Evolutionary conservation across 306 rosid species (phyloP).

Genomic region (Abrus precatorius): DNA sequence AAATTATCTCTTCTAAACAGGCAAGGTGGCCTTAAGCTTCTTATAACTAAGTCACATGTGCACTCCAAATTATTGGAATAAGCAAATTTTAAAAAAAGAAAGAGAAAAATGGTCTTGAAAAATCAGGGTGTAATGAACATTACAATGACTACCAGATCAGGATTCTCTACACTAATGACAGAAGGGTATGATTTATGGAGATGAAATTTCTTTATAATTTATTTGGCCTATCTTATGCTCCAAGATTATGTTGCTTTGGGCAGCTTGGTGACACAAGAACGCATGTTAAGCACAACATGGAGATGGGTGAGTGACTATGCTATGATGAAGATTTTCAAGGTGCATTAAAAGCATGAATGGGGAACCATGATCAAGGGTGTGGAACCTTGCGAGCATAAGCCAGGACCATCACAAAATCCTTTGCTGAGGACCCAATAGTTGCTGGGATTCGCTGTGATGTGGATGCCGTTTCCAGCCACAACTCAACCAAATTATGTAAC

Average conservation of each 20-base stretch:
- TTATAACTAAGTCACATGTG: conserved; percentile 41
- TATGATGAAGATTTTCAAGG: conserved; percentile 25
- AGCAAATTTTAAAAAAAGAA: background rate
- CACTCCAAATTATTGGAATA: conserved; percentile 45
- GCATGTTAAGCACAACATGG: conserved; percentile 18
- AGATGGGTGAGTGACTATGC: background rate
- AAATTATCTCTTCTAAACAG: conserved; percentile 45
- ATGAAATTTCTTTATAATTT: conserved; percentile 30
- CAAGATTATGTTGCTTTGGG: background rate
- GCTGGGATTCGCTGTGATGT: conserved; percentile 68
- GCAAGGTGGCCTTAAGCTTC: conserved; percentile 31
- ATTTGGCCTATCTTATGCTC: conserved; percentile 44
- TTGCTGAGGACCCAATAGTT: conserved; percentile 84
- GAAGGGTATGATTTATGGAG: conserved; percentile 26
- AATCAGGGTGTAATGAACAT: conserved; percentile 43
- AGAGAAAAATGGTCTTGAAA: conserved; percentile 27
- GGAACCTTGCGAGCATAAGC: conserved; percentile 75
- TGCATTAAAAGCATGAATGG: conserved; percentile 10
- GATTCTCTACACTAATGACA: conserved; percentile 41
- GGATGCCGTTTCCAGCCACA: conserved; percentile 80
- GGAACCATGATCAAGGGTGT: conserved; percentile 53
- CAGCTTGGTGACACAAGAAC: background rate
- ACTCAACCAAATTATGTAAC: conserved; percentile 73
- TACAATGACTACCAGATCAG: conserved; percentile 40
- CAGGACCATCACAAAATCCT: conserved; percentile 91